A percentile compares a stretch with the other conserved stretches of the same genome.
These are phyloP conservation scores for Hypoxylon lienhwacheense DNA, from an alignment of 495 filamentous ascomycete species.

Conservation along the genomic window DNA sequence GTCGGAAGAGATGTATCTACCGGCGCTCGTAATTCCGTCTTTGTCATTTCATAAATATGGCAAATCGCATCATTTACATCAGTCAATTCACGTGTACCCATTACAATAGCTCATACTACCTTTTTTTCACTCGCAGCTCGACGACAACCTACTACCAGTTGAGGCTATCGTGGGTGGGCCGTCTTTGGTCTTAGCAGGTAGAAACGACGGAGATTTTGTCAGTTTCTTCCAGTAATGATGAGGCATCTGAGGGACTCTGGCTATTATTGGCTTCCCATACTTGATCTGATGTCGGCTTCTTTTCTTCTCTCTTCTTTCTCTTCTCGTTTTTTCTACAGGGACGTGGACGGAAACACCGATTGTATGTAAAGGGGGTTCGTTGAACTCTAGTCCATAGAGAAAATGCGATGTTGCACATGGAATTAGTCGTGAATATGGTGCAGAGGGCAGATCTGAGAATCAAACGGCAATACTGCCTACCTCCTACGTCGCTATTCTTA, in stretches of 20 bases:
- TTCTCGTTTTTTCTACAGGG: constrained; percentile 3
- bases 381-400: constrained; percentile 16
- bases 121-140: constrained; percentile 14
- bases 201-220: constrained; percentile 4
- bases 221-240: constrained; percentile 2
- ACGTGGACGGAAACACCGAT: constrained; percentile 3
- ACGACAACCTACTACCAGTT: not conserved
- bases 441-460: too few relatives aligned
- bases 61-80: constrained; percentile 19
- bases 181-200: constrained; percentile 5
- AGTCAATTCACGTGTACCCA: constrained; percentile 34
- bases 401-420: constrained; percentile 11
- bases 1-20: constrained; percentile 2
- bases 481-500: too few relatives aligned
- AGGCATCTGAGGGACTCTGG: constrained; percentile 4
- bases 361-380: constrained; percentile 19
- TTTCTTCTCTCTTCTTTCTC: constrained; percentile 8
- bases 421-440: not conserved
- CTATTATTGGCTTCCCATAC: constrained; percentile 13
- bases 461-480: too few relatives aligned
- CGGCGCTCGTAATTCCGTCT: not conserved
- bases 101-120: constrained; percentile 23
- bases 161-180: constrained; percentile 9
- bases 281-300: too few relatives aligned
- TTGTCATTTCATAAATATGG: constrained; percentile 2